Evolutionary conservation across 176 grass and related monocot genomes (phyloP).

Genomic region (Coix lacrymajobi): DNA sequence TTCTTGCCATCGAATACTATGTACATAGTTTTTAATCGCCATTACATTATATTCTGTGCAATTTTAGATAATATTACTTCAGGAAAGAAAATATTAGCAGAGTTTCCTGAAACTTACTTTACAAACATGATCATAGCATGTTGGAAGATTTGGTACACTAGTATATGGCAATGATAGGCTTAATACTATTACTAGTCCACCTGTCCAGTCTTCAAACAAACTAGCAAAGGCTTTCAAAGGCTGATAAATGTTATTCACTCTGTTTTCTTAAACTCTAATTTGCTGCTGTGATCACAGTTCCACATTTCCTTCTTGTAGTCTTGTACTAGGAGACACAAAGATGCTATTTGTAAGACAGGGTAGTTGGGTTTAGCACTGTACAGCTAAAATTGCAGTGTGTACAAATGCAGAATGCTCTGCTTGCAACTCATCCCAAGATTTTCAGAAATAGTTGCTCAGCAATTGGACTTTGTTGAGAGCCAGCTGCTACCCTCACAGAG

Average conservation of each 20-base stretch:
- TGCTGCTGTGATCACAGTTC: no score
- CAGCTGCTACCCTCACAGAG: neutral
- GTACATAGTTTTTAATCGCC: neutral
- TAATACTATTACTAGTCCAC: no score
- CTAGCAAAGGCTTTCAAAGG: no score
- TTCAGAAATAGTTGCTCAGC: conserved; percentile 69
- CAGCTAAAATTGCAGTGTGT: neutral
- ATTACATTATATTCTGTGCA: neutral
- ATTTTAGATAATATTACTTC: neutral
- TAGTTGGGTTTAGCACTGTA: neutral
- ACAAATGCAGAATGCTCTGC: neutral
- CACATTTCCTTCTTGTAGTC: no score
- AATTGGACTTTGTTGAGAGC: conserved; percentile 59
- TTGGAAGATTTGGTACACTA: neutral
- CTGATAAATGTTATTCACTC: neutral
- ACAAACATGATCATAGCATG: neutral
- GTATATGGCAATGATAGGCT: neutral
- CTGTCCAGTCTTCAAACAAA: neutral
- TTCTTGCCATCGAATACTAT: neutral
- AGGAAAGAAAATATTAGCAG: neutral
- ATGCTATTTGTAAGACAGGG: neutral
- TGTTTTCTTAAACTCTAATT: no score
- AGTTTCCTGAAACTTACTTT: neutral
- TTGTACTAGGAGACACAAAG: no score
- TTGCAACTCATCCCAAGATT: conserved; percentile 59